Conservation (phyloP, 208 protist genomes). For the Tetramitus jugosus region DNA sequence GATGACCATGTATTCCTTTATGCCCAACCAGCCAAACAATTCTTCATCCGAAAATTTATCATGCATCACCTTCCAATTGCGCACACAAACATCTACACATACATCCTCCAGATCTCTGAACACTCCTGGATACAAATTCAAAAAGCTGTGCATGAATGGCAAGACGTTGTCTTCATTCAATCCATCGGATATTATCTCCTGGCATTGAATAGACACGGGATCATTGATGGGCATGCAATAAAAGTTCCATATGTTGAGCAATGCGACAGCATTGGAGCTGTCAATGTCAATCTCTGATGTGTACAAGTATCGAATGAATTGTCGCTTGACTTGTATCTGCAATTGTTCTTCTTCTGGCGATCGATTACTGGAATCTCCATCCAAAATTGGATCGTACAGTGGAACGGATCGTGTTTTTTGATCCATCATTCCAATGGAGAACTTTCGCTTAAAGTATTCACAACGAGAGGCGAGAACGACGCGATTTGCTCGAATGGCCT, state of each 20-base stretch:
- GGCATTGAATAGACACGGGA: background rate
- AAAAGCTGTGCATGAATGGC: background rate
- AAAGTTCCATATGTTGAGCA: background rate
- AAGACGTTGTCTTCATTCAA: slow-evolving; percentile 1
- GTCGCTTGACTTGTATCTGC: background rate
- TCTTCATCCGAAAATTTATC: background rate
- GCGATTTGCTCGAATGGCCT: background rate
- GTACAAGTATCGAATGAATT: background rate
- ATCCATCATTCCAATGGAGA: background rate
- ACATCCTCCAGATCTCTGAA: background rate
- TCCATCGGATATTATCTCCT: background rate
- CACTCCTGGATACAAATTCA: background rate
- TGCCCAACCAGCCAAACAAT: background rate
- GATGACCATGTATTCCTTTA: background rate
- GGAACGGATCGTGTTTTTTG: too few species aligned
- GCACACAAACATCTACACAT: background rate
- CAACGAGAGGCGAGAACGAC: background rate
- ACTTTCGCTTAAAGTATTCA: slow-evolving; percentile 1
- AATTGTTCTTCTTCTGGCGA: background rate
- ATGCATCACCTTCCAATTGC: background rate
- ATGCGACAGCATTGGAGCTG: background rate
- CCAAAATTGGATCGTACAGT: background rate
- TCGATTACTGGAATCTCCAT: background rate
- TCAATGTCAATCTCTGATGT: background rate
- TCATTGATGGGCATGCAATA: background rate